Conservation (phyloP, 148 eudicot genomes). For the Bassia scoparia region DNA sequence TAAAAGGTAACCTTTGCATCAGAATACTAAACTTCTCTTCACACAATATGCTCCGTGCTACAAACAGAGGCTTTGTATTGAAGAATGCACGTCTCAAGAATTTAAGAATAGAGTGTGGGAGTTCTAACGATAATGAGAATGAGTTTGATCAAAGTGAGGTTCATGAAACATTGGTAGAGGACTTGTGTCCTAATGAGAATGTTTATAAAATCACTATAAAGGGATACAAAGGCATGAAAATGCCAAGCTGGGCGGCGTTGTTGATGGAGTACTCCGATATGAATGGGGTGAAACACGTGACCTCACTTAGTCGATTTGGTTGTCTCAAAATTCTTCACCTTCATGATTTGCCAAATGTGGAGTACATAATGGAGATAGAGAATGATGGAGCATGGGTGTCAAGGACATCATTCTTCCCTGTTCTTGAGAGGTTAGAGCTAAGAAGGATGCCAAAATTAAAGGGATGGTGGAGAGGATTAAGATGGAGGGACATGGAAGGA, state of each 20-base stretch:
- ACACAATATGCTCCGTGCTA: neutral
- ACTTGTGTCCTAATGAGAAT: neutral
- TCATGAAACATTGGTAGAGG: neutral
- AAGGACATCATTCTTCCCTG: neutral
- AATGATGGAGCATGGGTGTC: neutral
- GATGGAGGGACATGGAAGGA: neutral
- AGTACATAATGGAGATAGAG: neutral
- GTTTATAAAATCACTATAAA: neutral
- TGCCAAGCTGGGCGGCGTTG: neutral
- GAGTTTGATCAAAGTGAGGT: neutral
- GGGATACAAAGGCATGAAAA: slow-evolving; percentile 6
- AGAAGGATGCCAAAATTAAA: neutral
- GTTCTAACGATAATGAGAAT: neutral
- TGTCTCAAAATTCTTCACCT: neutral
- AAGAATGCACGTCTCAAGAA: neutral
- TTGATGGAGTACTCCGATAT: too few relatives aligned
- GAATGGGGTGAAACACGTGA: neutral
- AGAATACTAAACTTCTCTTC: neutral
- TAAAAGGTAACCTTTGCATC: neutral
- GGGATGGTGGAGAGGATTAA: slow-evolving; percentile 13
- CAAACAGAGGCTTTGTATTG: neutral
- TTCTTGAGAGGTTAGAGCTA: neutral
- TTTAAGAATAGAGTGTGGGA: neutral
- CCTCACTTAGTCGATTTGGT: slow-evolving; percentile 7
- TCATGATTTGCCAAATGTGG: neutral